Evolutionary conservation across 495 filamentous ascomycete species (phyloP).

Genomic region (Penicillium nucicola): DNA sequence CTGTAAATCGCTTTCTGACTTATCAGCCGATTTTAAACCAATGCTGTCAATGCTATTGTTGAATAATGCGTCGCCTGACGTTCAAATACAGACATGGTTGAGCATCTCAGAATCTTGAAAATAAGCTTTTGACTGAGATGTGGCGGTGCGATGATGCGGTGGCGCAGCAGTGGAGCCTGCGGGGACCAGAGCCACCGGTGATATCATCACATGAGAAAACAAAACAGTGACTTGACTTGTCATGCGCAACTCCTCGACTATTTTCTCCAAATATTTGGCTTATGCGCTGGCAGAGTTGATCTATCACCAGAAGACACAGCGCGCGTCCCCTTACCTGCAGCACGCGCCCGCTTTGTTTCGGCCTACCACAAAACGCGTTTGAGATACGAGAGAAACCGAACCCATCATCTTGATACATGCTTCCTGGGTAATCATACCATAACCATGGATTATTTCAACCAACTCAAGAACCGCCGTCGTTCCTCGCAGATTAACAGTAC

Average conservation of each 20-base stretch:
- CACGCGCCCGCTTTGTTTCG: constrained; percentile 4
- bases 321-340: constrained; percentile 2
- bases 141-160: constrained; percentile 2
- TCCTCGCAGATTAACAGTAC: constrained; percentile 26
- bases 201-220: constrained; percentile 20
- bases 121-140: background rate
- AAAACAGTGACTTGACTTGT: background rate
- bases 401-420: background rate
- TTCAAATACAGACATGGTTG: too few species aligned
- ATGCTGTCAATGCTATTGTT: too few species aligned
- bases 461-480: constrained; percentile 31
- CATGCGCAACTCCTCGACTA: background rate
- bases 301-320: constrained; percentile 1
- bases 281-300: background rate
- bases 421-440: background rate
- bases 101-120: too few species aligned
- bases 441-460: constrained; percentile 41
- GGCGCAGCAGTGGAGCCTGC: constrained; percentile 11
- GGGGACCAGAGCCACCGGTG: constrained; percentile 23
- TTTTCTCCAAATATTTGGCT: background rate
- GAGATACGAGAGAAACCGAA: background rate
- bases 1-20: too few species aligned
- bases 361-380: background rate
- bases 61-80: too few species aligned
- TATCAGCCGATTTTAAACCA: too few species aligned